These are phyloP conservation scores for Mrakia gelida DNA, from an alignment of 768 basidiomycete species.

Conservation along the genomic window DNA sequence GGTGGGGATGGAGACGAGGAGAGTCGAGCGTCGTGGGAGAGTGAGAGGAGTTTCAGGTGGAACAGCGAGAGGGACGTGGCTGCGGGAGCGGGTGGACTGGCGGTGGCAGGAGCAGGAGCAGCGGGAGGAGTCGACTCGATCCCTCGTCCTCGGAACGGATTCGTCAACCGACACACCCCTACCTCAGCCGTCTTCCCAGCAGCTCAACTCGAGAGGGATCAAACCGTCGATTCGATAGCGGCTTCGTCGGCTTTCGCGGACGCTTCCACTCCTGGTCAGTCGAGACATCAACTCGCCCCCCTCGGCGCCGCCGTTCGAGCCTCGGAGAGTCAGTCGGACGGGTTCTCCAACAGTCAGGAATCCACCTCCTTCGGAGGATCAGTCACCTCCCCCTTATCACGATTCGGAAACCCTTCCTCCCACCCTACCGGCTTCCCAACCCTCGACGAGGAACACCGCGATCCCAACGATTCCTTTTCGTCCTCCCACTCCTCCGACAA, in stretches of 20 bases:
- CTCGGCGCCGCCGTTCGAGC: not conserved
- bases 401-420: slow-evolving; percentile 12
- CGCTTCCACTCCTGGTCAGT: slow-evolving; percentile 10
- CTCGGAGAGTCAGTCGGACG: not conserved
- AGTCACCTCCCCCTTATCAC: not conserved
- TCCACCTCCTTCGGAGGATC: slow-evolving; percentile 13
- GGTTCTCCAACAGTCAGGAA: not conserved
- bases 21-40: slow-evolving; percentile 15
- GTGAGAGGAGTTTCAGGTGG: slow-evolving; percentile 18
- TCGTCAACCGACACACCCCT: slow-evolving; percentile 15
- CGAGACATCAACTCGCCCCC: not conserved
- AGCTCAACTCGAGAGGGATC: not conserved
- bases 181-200: slow-evolving; percentile 11
- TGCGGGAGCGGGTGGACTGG: not conserved
- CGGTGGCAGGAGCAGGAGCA: not conserved
- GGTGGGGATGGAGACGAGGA: not conserved
- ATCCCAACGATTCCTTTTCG: not conserved
- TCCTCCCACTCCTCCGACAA: not conserved
- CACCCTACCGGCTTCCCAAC: not conserved
- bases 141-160: not conserved
- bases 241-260: slow-evolving; percentile 19
- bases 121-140: not conserved
- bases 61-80: slow-evolving; percentile 11
- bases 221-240: not conserved
- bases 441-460: not conserved